Evolutionary conservation across 2,329 filamentous ascomycete species (phyloP), one percentile per base, ranked within the genome.

Genomic region (Aspergillus flavus): DNA sequence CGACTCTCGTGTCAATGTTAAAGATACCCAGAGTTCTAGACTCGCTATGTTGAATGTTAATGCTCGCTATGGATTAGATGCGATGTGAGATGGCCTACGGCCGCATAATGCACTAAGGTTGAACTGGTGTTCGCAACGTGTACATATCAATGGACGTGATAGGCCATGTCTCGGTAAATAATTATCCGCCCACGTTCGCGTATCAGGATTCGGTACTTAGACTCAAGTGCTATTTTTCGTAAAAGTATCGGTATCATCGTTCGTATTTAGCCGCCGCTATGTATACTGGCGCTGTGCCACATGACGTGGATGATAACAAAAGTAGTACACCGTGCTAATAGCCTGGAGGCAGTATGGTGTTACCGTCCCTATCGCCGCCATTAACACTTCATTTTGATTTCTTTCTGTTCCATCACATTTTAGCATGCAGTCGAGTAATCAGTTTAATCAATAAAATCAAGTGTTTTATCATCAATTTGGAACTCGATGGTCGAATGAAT

Each of bases 21-120:
- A 16, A 55, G 52, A 55, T 55, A 55, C 52, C 52, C 52, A 21
- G 52, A 55, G 52, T 55, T 39, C 21, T 55, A 55, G n/a, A 55
- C 52, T 55, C 30, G 21, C 21, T 19, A 36, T 36, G 32, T 55
- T 55, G 34, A 55, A 55, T 28, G 52, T 36, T 55, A 36, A 55
- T 55, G 34, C 34, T 39, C 39, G 30, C 23, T 55, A 36, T 55
- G 52, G 30, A 55, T 36, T 39, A 39, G 32, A 55, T 55, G 30
- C 16, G 34, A 23, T 11, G 32, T 55, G 21, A 39, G 9, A 34
- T 52, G 48, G 46, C 26, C 46, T 30, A 1, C 45, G 12, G 16
- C 7, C 26, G 26, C 14, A 50, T 50, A n/a, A 30, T 50, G 26
- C 14, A 46, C 21, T 46, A 26, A 28, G 1, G 6, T 48, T 48